Base-by-base conservation (phyloP, 2,329 filamentous ascomycete species). In the Canariomyces notabilis region DNA sequence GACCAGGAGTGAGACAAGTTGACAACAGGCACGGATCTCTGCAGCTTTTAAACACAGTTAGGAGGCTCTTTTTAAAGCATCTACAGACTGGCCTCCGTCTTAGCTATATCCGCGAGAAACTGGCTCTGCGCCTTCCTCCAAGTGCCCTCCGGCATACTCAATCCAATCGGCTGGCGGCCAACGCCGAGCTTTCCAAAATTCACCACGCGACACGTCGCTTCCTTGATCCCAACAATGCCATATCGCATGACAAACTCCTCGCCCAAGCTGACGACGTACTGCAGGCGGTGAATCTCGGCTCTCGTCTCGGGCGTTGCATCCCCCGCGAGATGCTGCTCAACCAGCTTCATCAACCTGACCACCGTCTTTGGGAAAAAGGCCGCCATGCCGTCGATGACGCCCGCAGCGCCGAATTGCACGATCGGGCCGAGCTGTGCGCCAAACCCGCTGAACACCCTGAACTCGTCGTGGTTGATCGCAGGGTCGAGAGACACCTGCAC, bases 371-470 rank as follows among this genome's bases (percentile, higher is more conserved):
- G 82, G 60, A 79, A 85, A 60, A 82, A 75, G 11, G 76, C 79
- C 2, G 81, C 80, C 18, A 83, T 69, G 14, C 80, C 82, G 51
- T 85, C 82, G 49, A 85, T 84, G 19, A 80, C 79, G 14, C 81
- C 82, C 6, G 76, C 79, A 14, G 78, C 79, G 37, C 80, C 80
- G 48, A 85, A 75, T 29, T 76, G 67, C 2, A 85, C 70, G 14
- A 82, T 77, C 1, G 82, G 80, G 0, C 80, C 74, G 8, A 85
- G 72, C 62, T 85, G 82, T 58, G 84, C 81, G 4, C 82, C 82
- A 11, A 85, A 73, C 3, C 80, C 82, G 18, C 77, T 80, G 70
- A 77, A 85, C 19, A 82, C 76, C 50, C 72, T 73, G 67, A 85
- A 85, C 42, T 76, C 68, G 18, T 69, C 61, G 59, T 81, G 77